These are phyloP conservation scores for Pseudogymnoascus sp. DNA, from an alignment of 2,329 filamentous ascomycete species.

Conservation along the genomic window DNA sequence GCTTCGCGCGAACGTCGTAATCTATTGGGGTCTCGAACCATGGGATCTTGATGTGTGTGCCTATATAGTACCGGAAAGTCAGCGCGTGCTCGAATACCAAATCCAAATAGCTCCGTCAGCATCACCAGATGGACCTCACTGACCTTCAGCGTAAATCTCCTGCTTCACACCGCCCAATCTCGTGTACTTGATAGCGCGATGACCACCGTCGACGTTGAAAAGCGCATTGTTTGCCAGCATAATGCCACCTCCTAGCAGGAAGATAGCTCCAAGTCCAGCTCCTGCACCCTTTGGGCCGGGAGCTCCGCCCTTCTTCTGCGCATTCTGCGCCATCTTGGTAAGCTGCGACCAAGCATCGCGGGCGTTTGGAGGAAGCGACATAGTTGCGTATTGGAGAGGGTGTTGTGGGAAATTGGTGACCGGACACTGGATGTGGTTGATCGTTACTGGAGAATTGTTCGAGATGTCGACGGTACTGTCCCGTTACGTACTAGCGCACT, in stretches of 20 bases:
- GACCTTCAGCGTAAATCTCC: constrained; percentile 94
- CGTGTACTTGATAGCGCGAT: constrained; percentile 97
- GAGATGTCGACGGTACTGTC: constrained; percentile 7
- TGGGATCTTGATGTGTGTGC: constrained; percentile 87
- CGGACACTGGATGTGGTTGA: background rate
- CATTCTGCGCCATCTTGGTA: constrained; percentile 51
- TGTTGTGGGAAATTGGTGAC: constrained; percentile 8
- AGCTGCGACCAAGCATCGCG: constrained; percentile 60
- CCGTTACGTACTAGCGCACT: constrained; percentile 1
- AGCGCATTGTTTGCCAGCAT: constrained; percentile 51
- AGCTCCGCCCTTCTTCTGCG: constrained; percentile 43
- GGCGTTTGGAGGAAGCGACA: constrained; percentile 39
- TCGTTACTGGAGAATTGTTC: constrained; percentile 4
- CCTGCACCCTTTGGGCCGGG: constrained; percentile 42
- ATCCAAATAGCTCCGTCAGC: background rate
- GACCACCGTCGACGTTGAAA: constrained; percentile 91
- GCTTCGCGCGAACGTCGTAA: constrained; percentile 97
- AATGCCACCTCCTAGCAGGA: constrained; percentile 47
- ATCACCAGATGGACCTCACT: constrained; percentile 15
- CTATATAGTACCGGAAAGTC: constrained; percentile 36
- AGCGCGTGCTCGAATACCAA: constrained; percentile 12
- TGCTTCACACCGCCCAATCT: constrained; percentile 86
- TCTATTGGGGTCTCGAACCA: constrained; percentile 97
- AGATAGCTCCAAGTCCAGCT: constrained; percentile 45
- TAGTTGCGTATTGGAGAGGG: constrained; percentile 7